Conservation (phyloP, 148 eudicot genomes). For the Arbutus unedo region DNA sequence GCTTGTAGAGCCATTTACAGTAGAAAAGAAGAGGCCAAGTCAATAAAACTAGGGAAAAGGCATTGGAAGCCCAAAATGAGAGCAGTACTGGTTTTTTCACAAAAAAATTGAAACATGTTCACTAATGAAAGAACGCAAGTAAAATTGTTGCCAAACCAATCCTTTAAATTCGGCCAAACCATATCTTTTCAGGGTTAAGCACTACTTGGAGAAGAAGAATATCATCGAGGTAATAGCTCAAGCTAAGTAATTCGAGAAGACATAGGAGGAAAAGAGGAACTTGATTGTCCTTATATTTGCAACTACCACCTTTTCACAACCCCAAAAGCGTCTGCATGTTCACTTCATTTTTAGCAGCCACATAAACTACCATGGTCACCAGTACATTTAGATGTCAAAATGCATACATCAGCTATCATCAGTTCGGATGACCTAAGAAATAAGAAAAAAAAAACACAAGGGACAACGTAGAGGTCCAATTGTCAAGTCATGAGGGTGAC, state of each 20-base stretch:
- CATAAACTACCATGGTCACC: not conserved
- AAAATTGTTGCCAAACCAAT: not conserved
- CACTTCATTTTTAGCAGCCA: not conserved
- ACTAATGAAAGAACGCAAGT: not conserved
- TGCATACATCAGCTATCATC: not conserved
- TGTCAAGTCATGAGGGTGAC: not conserved
- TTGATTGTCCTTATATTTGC: too few relatives aligned
- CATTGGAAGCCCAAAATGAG: not conserved
- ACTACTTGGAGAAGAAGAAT: too few relatives aligned
- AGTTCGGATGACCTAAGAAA: not conserved
- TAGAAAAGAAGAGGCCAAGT: not conserved
- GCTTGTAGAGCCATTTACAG: not conserved
- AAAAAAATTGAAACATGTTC: not conserved
- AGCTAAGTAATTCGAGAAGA: too few relatives aligned
- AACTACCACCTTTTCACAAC: not conserved
- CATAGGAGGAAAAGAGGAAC: too few relatives aligned
- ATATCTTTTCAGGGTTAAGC: not conserved
- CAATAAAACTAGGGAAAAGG: not conserved
- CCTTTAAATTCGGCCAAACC: not conserved
- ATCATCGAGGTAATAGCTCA: too few relatives aligned
- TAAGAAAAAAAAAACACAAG: not conserved
- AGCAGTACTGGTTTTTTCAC: not conserved
- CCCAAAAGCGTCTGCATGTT: not conserved
- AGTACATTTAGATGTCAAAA: not conserved
- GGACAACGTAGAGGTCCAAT: not conserved